Conservation (phyloP, 2,329 filamentous ascomycete species). For the Diaporthe citriasiana region DNA sequence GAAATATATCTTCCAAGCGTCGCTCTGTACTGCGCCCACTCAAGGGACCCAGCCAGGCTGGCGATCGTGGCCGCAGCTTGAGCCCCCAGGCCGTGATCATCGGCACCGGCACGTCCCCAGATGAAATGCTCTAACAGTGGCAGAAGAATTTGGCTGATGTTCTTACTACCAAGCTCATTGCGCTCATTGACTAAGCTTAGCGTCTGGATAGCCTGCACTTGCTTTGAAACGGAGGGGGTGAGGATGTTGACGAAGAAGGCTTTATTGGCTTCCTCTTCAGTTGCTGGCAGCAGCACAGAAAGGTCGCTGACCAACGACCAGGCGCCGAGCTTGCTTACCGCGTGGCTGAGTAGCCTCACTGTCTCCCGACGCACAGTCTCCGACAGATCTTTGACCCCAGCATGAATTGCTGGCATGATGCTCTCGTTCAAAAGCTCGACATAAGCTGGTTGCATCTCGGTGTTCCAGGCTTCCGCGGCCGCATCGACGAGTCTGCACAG, state of each 20-base stretch:
- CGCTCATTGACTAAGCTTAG: slow-evolving; percentile 77
- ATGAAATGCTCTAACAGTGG: slow-evolving; percentile 96
- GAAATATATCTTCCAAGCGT: slow-evolving; percentile 87
- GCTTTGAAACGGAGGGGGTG: slow-evolving; percentile 88
- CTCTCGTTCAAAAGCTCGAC: slow-evolving; percentile 72
- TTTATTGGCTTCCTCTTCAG: slow-evolving; percentile 75
- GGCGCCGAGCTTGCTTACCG: slow-evolving; percentile 78
- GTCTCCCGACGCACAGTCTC: slow-evolving; percentile 90
- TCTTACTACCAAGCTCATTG: slow-evolving; percentile 78
- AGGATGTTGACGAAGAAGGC: slow-evolving; percentile 95
- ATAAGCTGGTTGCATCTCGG: slow-evolving; percentile 62
- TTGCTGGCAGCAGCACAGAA: slow-evolving; percentile 72
- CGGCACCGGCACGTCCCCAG: slow-evolving; percentile 80
- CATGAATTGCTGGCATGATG: slow-evolving; percentile 82
- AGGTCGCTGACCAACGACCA: slow-evolving; percentile 84
- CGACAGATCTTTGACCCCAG: slow-evolving; percentile 81
- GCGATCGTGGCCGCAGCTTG: slow-evolving; percentile 89
- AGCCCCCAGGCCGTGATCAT: slow-evolving; percentile 88
- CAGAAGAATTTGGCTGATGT: slow-evolving; percentile 88
- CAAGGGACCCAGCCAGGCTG: slow-evolving; percentile 79
- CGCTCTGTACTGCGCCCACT: slow-evolving; percentile 92
- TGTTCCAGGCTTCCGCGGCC: slow-evolving; percentile 60
- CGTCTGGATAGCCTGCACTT: slow-evolving; percentile 85
- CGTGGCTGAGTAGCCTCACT: slow-evolving; percentile 81
- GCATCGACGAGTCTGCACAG: slow-evolving; percentile 83